Evolutionary conservation across 148 eudicot species (phyloP), one percentile per base, ranked within the genome.

Genomic region (Suaeda aralocaspica): DNA sequence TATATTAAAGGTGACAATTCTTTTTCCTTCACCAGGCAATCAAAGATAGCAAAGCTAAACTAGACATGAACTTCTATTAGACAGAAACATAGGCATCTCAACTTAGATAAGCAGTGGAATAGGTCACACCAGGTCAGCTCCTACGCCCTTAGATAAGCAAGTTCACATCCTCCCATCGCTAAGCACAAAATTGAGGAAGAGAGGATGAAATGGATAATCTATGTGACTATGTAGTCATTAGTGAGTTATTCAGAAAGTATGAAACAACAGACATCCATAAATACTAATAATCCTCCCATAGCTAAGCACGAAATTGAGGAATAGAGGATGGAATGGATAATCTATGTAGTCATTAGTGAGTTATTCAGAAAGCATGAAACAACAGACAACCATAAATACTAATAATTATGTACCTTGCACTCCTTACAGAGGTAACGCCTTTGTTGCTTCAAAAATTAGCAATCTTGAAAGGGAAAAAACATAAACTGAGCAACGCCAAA

Each of bases 181-280:
- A 57, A 36, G 29, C 55, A 49, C 49, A 50, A 48, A 49, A 36
- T 30, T 55, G 70, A 31, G 50, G 46, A 41, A 30, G 31, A 56
- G 13, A 51, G 34, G 15, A 41, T 36, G 22, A n/a, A n/a, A n/a
- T n/a, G n/a, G n/a, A n/a, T n/a, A n/a, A n/a, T n/a, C n/a, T n/a
- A n/a, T n/a, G n/a, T n/a, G n/a, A n/a, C n/a, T n/a, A n/a, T n/a
- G n/a, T n/a, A n/a, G n/a, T n/a, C n/a, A n/a, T n/a, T n/a, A n/a
- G n/a, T n/a, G n/a, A n/a, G n/a, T n/a, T n/a, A n/a, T n/a, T n/a
- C n/a, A n/a, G n/a, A n/a, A n/a, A n/a, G n/a, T n/a, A n/a, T n/a
- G n/a, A n/a, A n/a, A n/a, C n/a, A n/a, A n/a, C 21, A 44, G 53
- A 73, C 65, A 6, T 44, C 63, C 56, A 60, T 39, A 53, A 9